These are phyloP conservation scores for Climacium dendroides DNA, from an alignment of 225 moss, liverwort and hornwort species.

Conservation along the genomic window DNA sequence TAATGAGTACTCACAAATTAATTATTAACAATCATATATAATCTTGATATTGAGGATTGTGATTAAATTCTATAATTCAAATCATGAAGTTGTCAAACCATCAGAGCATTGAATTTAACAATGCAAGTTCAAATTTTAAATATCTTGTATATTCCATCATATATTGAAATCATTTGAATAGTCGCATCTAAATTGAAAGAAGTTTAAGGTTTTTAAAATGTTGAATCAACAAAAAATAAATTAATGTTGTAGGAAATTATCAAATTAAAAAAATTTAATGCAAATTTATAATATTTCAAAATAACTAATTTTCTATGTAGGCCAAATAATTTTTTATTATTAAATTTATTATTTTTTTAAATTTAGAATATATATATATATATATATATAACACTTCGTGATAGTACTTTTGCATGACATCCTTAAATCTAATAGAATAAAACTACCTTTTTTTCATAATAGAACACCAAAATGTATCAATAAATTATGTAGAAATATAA, in stretches of 20 bases:
- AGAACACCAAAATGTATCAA: background rate
- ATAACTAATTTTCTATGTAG: rapidly evolving
- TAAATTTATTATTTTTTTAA: background rate
- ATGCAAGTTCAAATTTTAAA: background rate
- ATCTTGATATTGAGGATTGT: background rate
- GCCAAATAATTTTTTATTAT: background rate
- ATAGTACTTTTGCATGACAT: background rate
- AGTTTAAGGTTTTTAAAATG: too few relatives aligned
- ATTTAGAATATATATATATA: too few relatives aligned
- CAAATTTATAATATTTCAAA: too few relatives aligned
- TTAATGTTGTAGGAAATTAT: background rate
- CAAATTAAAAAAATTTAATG: background rate
- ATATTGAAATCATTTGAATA: background rate
- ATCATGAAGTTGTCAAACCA: background rate
- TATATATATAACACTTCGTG: too few relatives aligned
- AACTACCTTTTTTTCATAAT: background rate
- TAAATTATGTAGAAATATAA: background rate
- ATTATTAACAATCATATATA: background rate
- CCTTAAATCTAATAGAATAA: background rate
- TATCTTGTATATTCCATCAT: background rate
- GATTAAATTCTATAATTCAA: background rate
- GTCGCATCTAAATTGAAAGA: background rate
- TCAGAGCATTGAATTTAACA: background rate
- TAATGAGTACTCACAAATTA: background rate
- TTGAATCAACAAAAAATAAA: too few relatives aligned